Percentiles rank a stretch among this genome's conserved stretches.
Conservation (phyloP, 805 yeast species). For the Zygoascus flipseniorum region DNA sequence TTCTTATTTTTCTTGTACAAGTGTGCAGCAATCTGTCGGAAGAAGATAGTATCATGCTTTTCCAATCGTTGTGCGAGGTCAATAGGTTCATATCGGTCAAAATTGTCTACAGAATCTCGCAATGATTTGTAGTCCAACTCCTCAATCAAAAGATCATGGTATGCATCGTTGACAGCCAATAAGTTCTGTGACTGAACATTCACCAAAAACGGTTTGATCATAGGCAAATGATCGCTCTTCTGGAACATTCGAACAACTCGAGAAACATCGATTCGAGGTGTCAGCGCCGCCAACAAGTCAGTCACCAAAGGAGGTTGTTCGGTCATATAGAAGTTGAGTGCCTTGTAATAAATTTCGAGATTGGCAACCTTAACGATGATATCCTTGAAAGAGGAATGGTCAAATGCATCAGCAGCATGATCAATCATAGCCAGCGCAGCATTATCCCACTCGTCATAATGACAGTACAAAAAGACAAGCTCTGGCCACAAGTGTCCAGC, state of each 20-base stretch:
- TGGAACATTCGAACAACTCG: conserved; percentile 92
- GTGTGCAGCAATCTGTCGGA: conserved; percentile 93
- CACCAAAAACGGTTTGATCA: conserved; percentile 90
- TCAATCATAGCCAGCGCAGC: conserved; percentile 97
- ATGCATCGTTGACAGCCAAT: conserved; percentile 86
- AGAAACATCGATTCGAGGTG: conserved; percentile 87
- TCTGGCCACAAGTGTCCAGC: conserved; percentile 94
- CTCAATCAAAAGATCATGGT: conserved; percentile 90
- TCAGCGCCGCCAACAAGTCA: conserved; percentile 73
- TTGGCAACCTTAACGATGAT: conserved; percentile 90
- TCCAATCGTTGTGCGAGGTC: conserved; percentile 91
- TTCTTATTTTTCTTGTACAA: conserved; percentile 91
- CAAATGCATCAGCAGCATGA: conserved; percentile 85
- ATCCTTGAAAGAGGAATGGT: conserved; percentile 90
- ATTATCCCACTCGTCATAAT: conserved; percentile 98
- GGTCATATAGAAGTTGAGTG: conserved; percentile 85
- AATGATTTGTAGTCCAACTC: conserved; percentile 93
- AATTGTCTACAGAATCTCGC: conserved; percentile 76
- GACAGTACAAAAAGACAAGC: conserved; percentile 90
- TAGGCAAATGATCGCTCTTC: conserved; percentile 90
- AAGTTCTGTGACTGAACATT: conserved; percentile 86
- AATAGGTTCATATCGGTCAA: conserved; percentile 85
- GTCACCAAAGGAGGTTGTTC: conserved; percentile 87
- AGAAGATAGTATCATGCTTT: conserved; percentile 81
- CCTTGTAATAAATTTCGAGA: conserved; percentile 94